Percentiles rank a stretch among this genome's conserved stretches.
These are phyloP conservation scores for Xylaria cubensis DNA, from an alignment of 495 filamentous ascomycete species.

Conservation along the genomic window DNA sequence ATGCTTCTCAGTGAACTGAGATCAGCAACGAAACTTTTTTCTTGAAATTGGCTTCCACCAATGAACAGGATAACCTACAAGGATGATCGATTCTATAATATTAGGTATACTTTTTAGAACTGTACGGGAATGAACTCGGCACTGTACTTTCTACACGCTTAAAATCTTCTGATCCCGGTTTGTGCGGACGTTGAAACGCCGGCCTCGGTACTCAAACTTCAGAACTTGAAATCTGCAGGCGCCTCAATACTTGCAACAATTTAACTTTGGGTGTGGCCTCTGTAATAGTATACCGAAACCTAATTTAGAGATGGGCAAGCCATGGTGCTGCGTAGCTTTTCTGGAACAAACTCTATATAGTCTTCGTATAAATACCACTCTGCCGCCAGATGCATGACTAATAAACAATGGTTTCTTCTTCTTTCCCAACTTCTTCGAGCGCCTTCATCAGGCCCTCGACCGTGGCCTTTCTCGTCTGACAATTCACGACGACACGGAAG, in stretches of 20 bases:
- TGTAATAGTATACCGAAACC: background rate
- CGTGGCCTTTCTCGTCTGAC: conserved; percentile 71
- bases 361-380: background rate
- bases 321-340: background rate
- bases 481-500: conserved; percentile 88
- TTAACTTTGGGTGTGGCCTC: background rate
- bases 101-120: background rate
- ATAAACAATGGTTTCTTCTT: conserved; percentile 9
- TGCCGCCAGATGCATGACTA: background rate
- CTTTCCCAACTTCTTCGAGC: conserved; percentile 69
- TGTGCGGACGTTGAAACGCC: background rate
- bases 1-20: conserved; percentile 34
- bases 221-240: too few species aligned
- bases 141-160: background rate
- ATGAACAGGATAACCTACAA: too few species aligned
- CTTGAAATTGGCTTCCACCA: background rate
- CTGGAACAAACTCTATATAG: background rate
- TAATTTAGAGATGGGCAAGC: background rate
- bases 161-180: background rate
- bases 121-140: background rate
- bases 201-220: too few species aligned
- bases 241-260: background rate
- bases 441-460: conserved; percentile 78
- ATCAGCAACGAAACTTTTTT: conserved; percentile 14
- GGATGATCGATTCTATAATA: background rate